Conservation (phyloP, 2,329 filamentous ascomycete species). For the Orbilia blumenaviensis region DNA sequence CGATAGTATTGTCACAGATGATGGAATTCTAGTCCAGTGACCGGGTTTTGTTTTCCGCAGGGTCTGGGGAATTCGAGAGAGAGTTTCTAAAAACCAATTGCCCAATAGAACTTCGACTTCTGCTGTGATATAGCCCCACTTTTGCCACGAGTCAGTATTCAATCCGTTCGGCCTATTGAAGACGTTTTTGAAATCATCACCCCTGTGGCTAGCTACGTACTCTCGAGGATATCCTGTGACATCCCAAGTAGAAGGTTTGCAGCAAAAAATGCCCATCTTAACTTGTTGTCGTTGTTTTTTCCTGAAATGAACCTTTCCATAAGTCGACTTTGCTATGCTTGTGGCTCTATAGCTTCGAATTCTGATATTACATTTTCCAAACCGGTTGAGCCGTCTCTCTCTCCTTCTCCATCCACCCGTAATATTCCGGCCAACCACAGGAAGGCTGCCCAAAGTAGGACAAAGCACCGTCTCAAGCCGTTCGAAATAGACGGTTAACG, state of each 20-base stretch:
- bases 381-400: slow-evolving; percentile 17
- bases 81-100: not conserved
- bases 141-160: slow-evolving; percentile 29
- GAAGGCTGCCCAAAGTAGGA: not conserved
- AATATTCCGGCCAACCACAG: slow-evolving; percentile 16
- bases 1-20: slow-evolving; percentile 23
- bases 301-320: slow-evolving; percentile 2
- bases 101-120: slow-evolving; percentile 4
- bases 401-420: slow-evolving; percentile 5
- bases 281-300: not conserved
- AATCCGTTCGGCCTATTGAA: slow-evolving; percentile 9
- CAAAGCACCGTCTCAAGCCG: not conserved
- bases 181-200: not conserved
- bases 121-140: slow-evolving; percentile 1
- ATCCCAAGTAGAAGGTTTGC: slow-evolving; percentile 20
- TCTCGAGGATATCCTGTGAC: not conserved
- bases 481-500: slow-evolving; percentile 17
- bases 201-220: not conserved
- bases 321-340: not conserved
- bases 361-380: not conserved
- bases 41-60: not conserved
- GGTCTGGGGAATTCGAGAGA: not conserved
- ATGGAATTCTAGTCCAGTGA: slow-evolving; percentile 27
- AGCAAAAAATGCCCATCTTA: not conserved
- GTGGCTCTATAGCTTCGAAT: not conserved